Conservation (phyloP, 257 asterid species). For the Leonotis leonurus region DNA sequence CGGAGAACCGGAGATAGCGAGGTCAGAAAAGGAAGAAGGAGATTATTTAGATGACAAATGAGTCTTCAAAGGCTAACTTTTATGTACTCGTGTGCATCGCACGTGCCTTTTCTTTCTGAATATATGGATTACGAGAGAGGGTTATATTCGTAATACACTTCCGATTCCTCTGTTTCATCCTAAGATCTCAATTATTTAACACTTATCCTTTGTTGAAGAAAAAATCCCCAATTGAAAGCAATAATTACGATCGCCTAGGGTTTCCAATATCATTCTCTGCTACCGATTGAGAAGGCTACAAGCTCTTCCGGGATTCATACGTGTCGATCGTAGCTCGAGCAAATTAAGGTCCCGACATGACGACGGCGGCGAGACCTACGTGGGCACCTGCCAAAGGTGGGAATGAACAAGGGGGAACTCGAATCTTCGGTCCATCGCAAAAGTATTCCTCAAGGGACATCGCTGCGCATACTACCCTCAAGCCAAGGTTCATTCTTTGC, state of each 20-base stretch:
- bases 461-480: constrained; percentile 82
- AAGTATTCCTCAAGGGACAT: constrained; percentile 95
- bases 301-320: not conserved
- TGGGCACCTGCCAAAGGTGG: constrained; percentile 99
- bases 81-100: constrained; percentile 8
- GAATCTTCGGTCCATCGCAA: constrained; percentile 93
- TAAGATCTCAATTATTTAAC: too few relatives aligned
- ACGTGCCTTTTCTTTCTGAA: constrained; percentile 1
- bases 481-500: constrained; percentile 52
- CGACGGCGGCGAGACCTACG: constrained; percentile 97
- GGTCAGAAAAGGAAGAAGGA: not conserved
- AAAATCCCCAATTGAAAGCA: not conserved
- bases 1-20: constrained; percentile 4
- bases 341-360: constrained; percentile 38
- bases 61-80: not conserved
- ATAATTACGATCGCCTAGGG: not conserved
- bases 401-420: constrained; percentile 92
- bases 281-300: not conserved
- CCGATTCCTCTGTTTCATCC: too few relatives aligned
- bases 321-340: not conserved
- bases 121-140: too few relatives aligned
- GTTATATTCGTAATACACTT: too few relatives aligned
- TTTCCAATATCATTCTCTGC: not conserved
- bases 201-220: too few relatives aligned
- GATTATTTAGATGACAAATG: not conserved